These are phyloP conservation scores for Aspergillus pseudoterreus DNA, from an alignment of 2,329 filamentous ascomycete species.

Conservation along the genomic window DNA sequence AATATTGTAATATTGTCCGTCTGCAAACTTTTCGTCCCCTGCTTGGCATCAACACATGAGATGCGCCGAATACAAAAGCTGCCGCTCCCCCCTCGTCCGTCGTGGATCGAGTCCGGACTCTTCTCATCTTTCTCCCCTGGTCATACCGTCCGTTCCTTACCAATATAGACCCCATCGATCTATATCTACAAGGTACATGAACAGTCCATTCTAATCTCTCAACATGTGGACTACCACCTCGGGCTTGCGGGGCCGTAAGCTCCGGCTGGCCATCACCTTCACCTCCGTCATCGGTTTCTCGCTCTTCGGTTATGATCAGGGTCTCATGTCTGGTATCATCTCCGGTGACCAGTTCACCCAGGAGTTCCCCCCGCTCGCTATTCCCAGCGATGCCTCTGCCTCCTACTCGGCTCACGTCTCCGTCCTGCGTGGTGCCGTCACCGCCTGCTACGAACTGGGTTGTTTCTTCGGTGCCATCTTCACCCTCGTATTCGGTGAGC, in stretches of 20 bases:
- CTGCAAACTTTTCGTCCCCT: slow-evolving; percentile 2
- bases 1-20: background rate
- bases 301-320: slow-evolving; percentile 41
- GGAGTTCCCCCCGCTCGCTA: slow-evolving; percentile 19
- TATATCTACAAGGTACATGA: background rate
- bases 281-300: slow-evolving; percentile 50
- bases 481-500: slow-evolving; percentile 25
- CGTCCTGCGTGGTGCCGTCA: slow-evolving; percentile 51
- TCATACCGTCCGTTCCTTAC: background rate
- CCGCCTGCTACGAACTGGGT: slow-evolving; percentile 52
- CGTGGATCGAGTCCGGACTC: background rate
- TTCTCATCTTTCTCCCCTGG: background rate
- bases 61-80: background rate
- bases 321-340: slow-evolving; percentile 32
- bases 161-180: background rate
- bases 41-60: background rate
- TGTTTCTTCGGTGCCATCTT: slow-evolving; percentile 34
- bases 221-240: slow-evolving; percentile 31
- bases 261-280: slow-evolving; percentile 24
- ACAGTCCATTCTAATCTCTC: slow-evolving; percentile 2
- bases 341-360: slow-evolving; percentile 22
- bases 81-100: background rate
- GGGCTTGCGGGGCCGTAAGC: slow-evolving; percentile 23
- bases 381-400: slow-evolving; percentile 29
- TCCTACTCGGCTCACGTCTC: slow-evolving; percentile 19